Evolutionary conservation across 176 grass and related monocot genomes (phyloP).

Genomic region (Eragrostis curvula): DNA sequence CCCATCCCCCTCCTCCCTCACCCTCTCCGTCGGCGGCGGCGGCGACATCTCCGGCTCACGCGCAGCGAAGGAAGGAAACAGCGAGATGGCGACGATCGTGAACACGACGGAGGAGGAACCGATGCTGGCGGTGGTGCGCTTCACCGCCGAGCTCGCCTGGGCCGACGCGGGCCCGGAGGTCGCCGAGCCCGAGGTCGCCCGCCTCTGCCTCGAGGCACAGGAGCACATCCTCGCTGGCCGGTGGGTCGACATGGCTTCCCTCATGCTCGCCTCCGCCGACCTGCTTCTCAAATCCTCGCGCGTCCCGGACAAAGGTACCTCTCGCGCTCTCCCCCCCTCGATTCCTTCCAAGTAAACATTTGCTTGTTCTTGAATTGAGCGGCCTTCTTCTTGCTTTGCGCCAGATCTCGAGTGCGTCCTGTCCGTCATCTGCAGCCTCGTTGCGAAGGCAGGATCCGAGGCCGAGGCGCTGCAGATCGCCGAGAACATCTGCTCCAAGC

Average conservation of each 20-base stretch:
- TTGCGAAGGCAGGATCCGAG: constrained; percentile 67
- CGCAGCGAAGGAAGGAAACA: background rate
- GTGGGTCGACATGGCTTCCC: constrained; percentile 80
- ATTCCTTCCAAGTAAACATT: background rate
- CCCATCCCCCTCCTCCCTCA: background rate
- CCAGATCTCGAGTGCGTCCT: constrained; percentile 90
- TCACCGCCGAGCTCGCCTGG: constrained; percentile 73
- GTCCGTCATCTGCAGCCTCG: constrained; percentile 80
- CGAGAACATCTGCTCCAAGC: constrained; percentile 72
- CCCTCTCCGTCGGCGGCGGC: constrained; percentile 32
- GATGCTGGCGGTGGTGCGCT: constrained; percentile 66
- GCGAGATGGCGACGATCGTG: constrained; percentile 67
- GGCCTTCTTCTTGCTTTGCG: background rate
- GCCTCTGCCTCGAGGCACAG: constrained; percentile 72
- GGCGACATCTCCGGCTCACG: background rate
- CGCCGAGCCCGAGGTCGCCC: constrained; percentile 65
- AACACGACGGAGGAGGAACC: constrained; percentile 80
- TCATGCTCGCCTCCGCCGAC: constrained; percentile 80
- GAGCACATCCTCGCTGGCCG: constrained; percentile 56
- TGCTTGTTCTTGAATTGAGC: background rate
- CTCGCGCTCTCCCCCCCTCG: background rate
- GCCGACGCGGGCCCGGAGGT: constrained; percentile 78
- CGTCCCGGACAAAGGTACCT: constrained; percentile 67
- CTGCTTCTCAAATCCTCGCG: constrained; percentile 59
- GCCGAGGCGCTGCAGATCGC: constrained; percentile 83